Evolutionary conservation across 495 filamentous ascomycete genomes (phyloP).

Genomic region (Tuber indicum): DNA sequence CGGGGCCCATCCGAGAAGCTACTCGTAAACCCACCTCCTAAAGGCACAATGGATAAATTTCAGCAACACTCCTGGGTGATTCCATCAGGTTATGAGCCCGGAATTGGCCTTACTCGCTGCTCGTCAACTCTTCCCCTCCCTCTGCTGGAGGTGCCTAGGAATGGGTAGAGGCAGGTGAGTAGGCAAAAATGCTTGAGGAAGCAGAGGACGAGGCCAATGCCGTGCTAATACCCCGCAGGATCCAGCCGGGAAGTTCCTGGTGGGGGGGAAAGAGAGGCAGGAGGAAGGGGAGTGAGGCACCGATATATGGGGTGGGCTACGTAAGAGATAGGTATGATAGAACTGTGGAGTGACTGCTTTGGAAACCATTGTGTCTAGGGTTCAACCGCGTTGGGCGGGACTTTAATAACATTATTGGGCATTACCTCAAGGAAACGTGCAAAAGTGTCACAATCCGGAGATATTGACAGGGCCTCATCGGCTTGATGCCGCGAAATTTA

Average conservation of each 20-base stretch:
- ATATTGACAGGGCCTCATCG: neutral
- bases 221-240: neutral
- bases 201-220: neutral
- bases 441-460: neutral
- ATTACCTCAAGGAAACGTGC: neutral
- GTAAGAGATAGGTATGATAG: neutral
- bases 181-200: neutral
- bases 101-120: neutral
- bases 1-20: neutral
- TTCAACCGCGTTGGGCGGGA: too few relatives aligned
- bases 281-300: neutral
- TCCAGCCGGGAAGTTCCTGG: neutral
- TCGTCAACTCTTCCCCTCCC: neutral
- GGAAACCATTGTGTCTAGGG: too few relatives aligned
- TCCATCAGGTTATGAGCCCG: conserved; percentile 2
- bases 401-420: too few relatives aligned
- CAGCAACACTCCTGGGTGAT: neutral
- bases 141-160: neutral
- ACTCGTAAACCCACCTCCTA: neutral
- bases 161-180: neutral
- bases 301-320: neutral
- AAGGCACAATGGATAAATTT: neutral
- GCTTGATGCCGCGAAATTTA: neutral
- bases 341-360: neutral
- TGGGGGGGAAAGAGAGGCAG: neutral